A percentile compares a stretch with the other conserved stretches of the same genome.
Evolutionary conservation across 306 rosid genomes (phyloP).

Genomic region (Canavalia ensiformis): DNA sequence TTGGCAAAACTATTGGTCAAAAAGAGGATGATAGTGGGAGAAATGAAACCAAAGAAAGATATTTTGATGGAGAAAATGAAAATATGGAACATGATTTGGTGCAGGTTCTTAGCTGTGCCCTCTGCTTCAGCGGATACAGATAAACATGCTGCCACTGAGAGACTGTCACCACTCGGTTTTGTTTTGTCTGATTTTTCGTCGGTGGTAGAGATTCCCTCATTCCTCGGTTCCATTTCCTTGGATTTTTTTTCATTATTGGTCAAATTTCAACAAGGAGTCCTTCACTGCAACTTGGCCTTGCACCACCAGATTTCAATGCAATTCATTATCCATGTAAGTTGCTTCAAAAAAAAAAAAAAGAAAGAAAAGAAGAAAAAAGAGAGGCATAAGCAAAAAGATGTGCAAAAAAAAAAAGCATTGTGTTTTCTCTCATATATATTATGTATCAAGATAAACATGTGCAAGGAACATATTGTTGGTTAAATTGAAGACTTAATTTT

Average conservation of each 20-base stretch:
- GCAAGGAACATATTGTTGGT: too few relatives aligned
- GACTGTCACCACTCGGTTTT: too few relatives aligned
- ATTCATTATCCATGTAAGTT: background rate
- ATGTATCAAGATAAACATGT: too few relatives aligned
- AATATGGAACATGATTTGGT: conserved; percentile 2
- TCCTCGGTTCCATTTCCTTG: too few relatives aligned
- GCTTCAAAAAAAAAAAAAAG: conserved; percentile 3
- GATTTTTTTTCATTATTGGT: too few relatives aligned
- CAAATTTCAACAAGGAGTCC: too few relatives aligned
- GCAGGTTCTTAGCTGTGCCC: conserved; percentile 35
- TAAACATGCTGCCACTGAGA: conserved; percentile 52
- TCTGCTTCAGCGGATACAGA: conserved; percentile 42
- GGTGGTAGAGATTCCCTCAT: background rate
- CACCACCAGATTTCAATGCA: conserved; percentile 41
- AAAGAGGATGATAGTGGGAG: conserved; percentile 35
- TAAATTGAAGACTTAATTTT: too few relatives aligned
- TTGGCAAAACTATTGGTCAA: background rate
- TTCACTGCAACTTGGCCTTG: background rate
- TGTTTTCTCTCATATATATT: too few relatives aligned
- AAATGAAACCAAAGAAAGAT: conserved; percentile 45
- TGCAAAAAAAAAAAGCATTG: too few relatives aligned
- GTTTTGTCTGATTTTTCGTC: background rate
- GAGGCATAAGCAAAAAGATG: too few relatives aligned
- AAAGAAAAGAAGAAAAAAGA: too few relatives aligned
- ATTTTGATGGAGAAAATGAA: conserved; percentile 47